A percentile compares a stretch with the other conserved stretches of the same genome.
These are phyloP conservation scores for Fusarium sp. DNA, from an alignment of 2,329 filamentous ascomycete species.

Conservation along the genomic window DNA sequence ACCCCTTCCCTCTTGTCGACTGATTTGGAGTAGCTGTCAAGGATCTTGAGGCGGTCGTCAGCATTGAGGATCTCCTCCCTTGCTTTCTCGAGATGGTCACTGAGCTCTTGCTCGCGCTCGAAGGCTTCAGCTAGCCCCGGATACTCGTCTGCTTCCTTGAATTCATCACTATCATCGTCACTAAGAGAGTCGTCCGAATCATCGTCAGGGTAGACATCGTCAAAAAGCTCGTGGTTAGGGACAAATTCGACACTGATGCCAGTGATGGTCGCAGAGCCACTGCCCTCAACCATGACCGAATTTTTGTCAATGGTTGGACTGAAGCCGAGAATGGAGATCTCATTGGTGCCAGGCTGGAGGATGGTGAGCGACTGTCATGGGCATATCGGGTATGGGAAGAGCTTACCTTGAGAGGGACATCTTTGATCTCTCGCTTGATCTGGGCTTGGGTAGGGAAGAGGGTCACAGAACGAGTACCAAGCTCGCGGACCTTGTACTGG, in stretches of 20 bases:
- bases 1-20: slow-evolving; percentile 50
- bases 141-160: slow-evolving; percentile 42
- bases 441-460: slow-evolving; percentile 73
- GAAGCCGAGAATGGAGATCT: slow-evolving; percentile 68
- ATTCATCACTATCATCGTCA: slow-evolving; percentile 44
- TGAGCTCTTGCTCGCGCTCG: slow-evolving; percentile 47
- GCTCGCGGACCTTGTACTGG: slow-evolving; percentile 67
- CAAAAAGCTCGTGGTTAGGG: slow-evolving; percentile 65
- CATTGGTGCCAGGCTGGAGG: slow-evolving; percentile 64
- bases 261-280: slow-evolving; percentile 65
- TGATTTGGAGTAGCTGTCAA: slow-evolving; percentile 55
- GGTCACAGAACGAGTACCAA: slow-evolving; percentile 71
- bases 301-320: slow-evolving; percentile 67
- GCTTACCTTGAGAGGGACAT: slow-evolving; percentile 54
- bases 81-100: slow-evolving; percentile 36
- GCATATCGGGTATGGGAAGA: neutral
- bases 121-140: slow-evolving; percentile 42
- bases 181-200: slow-evolving; percentile 50
- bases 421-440: slow-evolving; percentile 69
- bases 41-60: slow-evolving; percentile 53
- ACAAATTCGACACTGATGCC: slow-evolving; percentile 72
- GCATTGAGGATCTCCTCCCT: slow-evolving; percentile 41
- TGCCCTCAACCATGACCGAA: slow-evolving; percentile 71
- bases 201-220: slow-evolving; percentile 64
- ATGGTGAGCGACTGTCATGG: neutral